phyloP scores from a whole-genome alignment of 805 yeast species.

The Cyberlindnera bimundalis region DNA sequence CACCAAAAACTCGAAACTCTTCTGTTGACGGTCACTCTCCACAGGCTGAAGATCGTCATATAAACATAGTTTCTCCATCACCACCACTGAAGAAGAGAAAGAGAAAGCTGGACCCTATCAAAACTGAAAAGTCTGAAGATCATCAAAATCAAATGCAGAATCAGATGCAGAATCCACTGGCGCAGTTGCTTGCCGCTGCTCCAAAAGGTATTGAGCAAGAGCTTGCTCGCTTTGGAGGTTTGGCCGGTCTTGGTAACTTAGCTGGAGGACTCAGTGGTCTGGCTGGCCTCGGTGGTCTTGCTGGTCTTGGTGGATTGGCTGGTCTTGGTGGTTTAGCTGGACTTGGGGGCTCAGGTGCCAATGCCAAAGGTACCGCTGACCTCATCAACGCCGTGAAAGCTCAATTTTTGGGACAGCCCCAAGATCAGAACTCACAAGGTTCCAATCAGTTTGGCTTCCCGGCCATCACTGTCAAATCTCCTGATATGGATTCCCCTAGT shows the following conservation, averaged over 20 bases:
- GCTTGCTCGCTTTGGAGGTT: slow-evolving; percentile 1
- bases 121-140: background rate
- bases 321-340: background rate
- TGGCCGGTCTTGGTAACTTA: background rate
- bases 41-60: background rate
- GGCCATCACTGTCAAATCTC: slow-evolving; percentile 16
- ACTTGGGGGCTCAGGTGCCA: background rate
- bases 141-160: background rate
- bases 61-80: background rate
- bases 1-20: slow-evolving; percentile 1
- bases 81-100: background rate
- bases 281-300: background rate
- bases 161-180: slow-evolving; percentile 1
- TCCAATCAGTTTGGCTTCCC: slow-evolving; percentile 5
- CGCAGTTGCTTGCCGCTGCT: slow-evolving; percentile 3
- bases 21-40: background rate
- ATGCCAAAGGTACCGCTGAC: slow-evolving; percentile 4
- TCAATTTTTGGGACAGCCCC: slow-evolving; percentile 6
- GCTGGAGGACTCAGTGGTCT: background rate
- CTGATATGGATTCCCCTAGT: slow-evolving; percentile 8
- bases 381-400: slow-evolving; percentile 12
- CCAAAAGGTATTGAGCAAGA: slow-evolving; percentile 8
- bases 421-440: slow-evolving; percentile 1
- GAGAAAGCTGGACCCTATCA: background rate
- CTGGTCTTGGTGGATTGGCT: background rate